Conservation (phyloP, 179 eudicot species). For the Monotropa hypopitys region DNA sequence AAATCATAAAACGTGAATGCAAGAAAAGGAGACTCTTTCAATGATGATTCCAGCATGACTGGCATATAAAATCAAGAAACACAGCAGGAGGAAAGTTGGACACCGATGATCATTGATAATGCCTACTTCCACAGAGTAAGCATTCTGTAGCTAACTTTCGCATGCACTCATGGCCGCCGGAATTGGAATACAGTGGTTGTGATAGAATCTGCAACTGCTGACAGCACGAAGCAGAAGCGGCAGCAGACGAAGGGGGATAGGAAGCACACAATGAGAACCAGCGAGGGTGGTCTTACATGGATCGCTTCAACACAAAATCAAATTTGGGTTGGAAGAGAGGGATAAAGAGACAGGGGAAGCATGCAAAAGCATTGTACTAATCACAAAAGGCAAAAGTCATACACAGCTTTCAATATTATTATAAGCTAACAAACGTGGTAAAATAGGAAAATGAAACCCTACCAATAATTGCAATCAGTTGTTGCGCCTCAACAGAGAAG, state of each 20-base stretch:
- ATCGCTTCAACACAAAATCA: not conserved
- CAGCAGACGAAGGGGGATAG: slow-evolving; percentile 2
- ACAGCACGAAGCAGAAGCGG: not conserved
- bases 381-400: not conserved
- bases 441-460: not conserved
- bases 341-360: not conserved
- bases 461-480: not conserved
- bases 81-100: not conserved
- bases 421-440: not conserved
- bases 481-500: too few relatives aligned
- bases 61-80: not conserved
- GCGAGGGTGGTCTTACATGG: not conserved
- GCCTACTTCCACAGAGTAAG: not conserved
- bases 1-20: not conserved
- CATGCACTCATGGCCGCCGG: not conserved
- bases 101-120: not conserved
- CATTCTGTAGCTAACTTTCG: not conserved
- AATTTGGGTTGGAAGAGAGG: not conserved
- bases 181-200: not conserved
- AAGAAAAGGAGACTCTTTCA: not conserved
- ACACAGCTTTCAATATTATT: not conserved
- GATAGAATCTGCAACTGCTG: not conserved
- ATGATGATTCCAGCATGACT: not conserved
- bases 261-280: not conserved
- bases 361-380: not conserved